phyloP scores from a whole-genome alignment of 148 eudicot genomes.

The Spergularia marina region DNA sequence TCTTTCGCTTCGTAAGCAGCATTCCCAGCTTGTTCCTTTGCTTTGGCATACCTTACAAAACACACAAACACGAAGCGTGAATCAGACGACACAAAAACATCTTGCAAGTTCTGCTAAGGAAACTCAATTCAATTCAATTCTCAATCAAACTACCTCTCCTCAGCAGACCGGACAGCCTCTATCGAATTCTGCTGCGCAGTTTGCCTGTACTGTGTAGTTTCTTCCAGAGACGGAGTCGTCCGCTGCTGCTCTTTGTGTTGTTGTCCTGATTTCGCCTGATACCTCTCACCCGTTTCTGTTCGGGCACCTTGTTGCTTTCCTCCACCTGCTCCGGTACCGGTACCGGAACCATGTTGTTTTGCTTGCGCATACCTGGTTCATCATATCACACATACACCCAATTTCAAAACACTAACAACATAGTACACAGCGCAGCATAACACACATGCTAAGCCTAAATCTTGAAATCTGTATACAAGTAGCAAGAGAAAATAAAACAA shows the following conservation, averaged over 20 bases:
- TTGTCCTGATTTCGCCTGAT: neutral
- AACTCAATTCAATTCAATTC: neutral
- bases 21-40: conserved; percentile 22
- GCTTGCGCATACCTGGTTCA: conserved; percentile 2
- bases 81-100: too few relatives aligned
- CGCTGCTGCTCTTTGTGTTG: conserved; percentile 1
- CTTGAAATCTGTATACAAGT: too few relatives aligned
- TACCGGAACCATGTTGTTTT: conserved; percentile 6
- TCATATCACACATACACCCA: neutral
- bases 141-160: conserved; percentile 37
- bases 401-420: neutral
- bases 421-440: neutral
- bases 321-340: neutral
- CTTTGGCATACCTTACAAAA: conserved; percentile 28
- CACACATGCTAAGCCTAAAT: too few relatives aligned
- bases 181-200: conserved; percentile 72
- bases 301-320: neutral
- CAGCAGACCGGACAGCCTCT: conserved; percentile 58
- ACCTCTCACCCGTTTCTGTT: neutral
- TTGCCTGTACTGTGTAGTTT: conserved; percentile 45
- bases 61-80: neutral
- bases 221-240: conserved; percentile 39
- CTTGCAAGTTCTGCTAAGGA: too few relatives aligned
- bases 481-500: too few relatives aligned
- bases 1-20: conserved; percentile 26